Evolutionary conservation across 768 basidiomycete species (phyloP).

Genomic region (Mrakia gelida): DNA sequence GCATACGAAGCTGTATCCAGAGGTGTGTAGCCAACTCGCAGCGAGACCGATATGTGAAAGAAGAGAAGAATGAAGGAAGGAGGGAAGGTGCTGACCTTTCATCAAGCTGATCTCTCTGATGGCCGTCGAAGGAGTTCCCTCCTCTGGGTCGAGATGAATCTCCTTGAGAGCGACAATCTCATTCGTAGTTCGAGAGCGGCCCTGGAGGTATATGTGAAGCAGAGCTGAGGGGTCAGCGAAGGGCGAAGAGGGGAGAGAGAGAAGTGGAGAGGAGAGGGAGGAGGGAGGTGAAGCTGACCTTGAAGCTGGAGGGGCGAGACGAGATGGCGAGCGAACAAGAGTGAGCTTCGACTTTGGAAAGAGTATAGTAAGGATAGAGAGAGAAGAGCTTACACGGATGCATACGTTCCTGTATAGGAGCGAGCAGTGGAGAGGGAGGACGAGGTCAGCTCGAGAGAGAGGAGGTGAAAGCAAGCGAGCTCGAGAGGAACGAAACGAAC

Average conservation of each 20-base stretch:
- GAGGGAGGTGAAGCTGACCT: slow-evolving; percentile 52
- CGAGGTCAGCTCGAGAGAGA: neutral
- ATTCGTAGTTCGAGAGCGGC: slow-evolving; percentile 93
- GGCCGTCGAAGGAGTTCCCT: slow-evolving; percentile 96
- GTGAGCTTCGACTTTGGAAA: neutral
- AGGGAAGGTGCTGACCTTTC: slow-evolving; percentile 54
- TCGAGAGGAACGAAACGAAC: slow-evolving; percentile 86
- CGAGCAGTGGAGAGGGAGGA: neutral
- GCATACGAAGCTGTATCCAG: too few relatives aligned
- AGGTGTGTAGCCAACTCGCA: too few relatives aligned
- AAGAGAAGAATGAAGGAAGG: neutral
- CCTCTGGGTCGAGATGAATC: slow-evolving; percentile 98
- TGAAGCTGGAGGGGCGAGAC: slow-evolving; percentile 51
- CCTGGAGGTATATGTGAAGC: slow-evolving; percentile 42
- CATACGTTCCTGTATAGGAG: slow-evolving; percentile 8
- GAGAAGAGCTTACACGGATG: slow-evolving; percentile 3
- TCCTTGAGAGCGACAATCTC: slow-evolving; percentile 98
- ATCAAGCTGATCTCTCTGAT: slow-evolving; percentile 98
- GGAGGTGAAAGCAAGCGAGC: neutral
- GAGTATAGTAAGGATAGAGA: neutral
- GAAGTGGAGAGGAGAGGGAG: neutral
- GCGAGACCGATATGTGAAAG: too few relatives aligned
- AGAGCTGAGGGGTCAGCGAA: neutral
- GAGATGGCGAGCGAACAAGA: neutral
- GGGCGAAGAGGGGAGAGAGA: neutral